Evolutionary conservation across 129 eudicot genomes (phyloP).

Genomic region (Escallonia herrerae): DNA sequence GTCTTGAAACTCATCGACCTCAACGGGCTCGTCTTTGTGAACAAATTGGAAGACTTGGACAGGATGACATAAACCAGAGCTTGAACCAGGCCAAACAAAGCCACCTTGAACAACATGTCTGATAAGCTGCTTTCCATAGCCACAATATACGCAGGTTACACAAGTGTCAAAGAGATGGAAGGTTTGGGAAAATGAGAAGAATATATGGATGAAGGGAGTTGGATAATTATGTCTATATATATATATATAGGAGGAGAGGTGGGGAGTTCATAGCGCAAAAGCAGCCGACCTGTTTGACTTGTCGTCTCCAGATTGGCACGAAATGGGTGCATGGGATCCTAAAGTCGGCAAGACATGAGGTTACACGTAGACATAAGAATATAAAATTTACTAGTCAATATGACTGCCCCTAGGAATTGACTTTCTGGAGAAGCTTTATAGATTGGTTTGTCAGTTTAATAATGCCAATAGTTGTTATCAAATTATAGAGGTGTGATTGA

Average conservation of each 20-base stretch:
- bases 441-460: too few relatives aligned
- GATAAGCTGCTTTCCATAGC: conserved; percentile 14
- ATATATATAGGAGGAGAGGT: too few relatives aligned
- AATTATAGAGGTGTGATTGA: too few relatives aligned
- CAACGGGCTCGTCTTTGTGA: conserved; percentile 21
- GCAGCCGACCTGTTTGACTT: background rate
- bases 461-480: too few relatives aligned
- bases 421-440: too few relatives aligned
- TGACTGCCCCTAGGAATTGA: too few relatives aligned
- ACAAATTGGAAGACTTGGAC: conserved; percentile 37
- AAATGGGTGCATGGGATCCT: background rate
- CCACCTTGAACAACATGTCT: conserved; percentile 23
- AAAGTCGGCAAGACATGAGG: too few relatives aligned
- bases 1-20: conserved; percentile 31
- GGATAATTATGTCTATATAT: background rate
- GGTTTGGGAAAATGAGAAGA: background rate
- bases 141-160: background rate
- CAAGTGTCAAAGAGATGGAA: background rate
- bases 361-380: too few relatives aligned
- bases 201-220: background rate
- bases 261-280: too few relatives aligned
- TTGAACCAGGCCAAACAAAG: conserved; percentile 31
- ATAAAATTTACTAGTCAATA: too few relatives aligned
- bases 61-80: conserved; percentile 37
- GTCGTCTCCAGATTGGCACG: background rate